Conservation (phyloP, 169 alveolate genomes). For the Perkinsus marinus region DNA sequence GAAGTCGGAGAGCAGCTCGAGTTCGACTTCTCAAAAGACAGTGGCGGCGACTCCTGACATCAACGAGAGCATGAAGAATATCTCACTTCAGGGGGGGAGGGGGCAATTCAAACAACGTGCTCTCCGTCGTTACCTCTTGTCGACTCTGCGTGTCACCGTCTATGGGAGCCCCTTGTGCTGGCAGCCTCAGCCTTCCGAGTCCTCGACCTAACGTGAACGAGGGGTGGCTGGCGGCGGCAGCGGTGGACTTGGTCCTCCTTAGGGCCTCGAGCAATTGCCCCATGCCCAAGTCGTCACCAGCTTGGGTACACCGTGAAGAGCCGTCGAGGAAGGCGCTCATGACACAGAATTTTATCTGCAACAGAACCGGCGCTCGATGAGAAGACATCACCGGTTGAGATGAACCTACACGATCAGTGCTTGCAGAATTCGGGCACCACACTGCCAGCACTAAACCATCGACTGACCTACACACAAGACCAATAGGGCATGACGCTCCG, state of each 20-base stretch:
- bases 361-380: background rate
- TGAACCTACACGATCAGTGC: background rate
- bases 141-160: too few relatives aligned
- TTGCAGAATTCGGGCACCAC: background rate
- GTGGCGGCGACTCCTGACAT: too few relatives aligned
- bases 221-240: background rate
- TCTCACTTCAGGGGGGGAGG: too few relatives aligned
- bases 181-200: background rate
- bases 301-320: background rate
- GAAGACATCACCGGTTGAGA: background rate
- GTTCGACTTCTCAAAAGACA: too few relatives aligned
- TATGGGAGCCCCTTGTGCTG: too few relatives aligned
- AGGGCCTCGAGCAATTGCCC: background rate
- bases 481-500: background rate
- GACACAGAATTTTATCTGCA: background rate
- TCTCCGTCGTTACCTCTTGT: too few relatives aligned
- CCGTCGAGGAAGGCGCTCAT: background rate
- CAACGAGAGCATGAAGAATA: too few relatives aligned
- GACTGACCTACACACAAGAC: background rate
- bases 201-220: background rate
- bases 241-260: background rate
- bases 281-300: background rate
- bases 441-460: background rate
- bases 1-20: too few relatives aligned
- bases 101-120: too few relatives aligned